Evolutionary conservation across 306 rosid genomes (phyloP).

Genomic region (Gynostemma pentaphyllum): DNA sequence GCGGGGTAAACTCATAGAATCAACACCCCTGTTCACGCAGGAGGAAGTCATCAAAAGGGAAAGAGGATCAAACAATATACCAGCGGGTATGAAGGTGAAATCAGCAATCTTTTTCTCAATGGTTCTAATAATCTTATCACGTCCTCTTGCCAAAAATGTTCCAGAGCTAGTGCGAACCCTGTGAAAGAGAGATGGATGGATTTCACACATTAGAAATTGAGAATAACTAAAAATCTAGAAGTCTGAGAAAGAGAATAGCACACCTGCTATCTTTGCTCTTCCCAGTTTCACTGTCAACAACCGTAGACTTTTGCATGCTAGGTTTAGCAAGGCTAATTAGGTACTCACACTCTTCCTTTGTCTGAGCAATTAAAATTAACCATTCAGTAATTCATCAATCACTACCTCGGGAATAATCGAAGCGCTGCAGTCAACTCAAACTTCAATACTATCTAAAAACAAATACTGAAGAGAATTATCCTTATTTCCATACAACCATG

Average conservation of each 20-base stretch:
- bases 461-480: background rate
- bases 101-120: constrained; percentile 82
- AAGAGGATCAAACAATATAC: constrained; percentile 31
- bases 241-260: constrained; percentile 6
- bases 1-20: background rate
- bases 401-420: background rate
- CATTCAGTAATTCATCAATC: constrained; percentile 4
- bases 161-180: constrained; percentile 98
- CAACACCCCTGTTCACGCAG: background rate
- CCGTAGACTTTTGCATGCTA: constrained; percentile 68
- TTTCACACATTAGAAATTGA: constrained; percentile 11
- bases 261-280: constrained; percentile 97
- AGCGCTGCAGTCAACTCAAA: background rate
- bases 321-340: constrained; percentile 76
- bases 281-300: constrained; percentile 88
- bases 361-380: constrained; percentile 40
- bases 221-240: constrained; percentile 8
- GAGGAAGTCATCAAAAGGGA: constrained; percentile 10
- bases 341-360: constrained; percentile 74
- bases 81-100: constrained; percentile 75
- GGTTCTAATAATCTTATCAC: constrained; percentile 61
- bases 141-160: constrained; percentile 87
- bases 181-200: background rate
- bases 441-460: constrained; percentile 2
- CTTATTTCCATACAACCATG: background rate